Conservation (phyloP, 495 filamentous ascomycete genomes). For the Lasiosphaeriaceae sp. region DNA sequence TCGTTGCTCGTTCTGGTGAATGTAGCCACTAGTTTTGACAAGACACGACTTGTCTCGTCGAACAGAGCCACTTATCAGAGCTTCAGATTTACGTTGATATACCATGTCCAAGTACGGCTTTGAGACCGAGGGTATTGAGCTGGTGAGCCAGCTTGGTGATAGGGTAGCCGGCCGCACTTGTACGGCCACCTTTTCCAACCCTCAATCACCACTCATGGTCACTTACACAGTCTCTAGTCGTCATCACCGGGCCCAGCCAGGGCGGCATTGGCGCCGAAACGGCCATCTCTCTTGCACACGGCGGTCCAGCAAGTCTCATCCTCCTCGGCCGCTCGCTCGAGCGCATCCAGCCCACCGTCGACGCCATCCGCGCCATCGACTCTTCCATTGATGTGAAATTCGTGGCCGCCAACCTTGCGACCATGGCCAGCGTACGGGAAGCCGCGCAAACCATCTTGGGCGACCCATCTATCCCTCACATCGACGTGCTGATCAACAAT, state of each 20-base stretch:
- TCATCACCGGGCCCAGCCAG: conserved; percentile 49
- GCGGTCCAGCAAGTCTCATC: conserved; percentile 39
- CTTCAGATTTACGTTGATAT: not conserved
- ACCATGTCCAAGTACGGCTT: conserved; percentile 6
- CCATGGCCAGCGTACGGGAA: conserved; percentile 43
- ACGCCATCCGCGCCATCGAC: conserved; percentile 36
- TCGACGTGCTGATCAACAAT: conserved; percentile 69
- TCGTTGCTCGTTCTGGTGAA: too few relatives aligned
- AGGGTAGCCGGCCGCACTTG: conserved; percentile 36
- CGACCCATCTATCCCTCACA: conserved; percentile 43
- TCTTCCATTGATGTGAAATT: conserved; percentile 36
- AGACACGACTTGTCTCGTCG: too few relatives aligned
- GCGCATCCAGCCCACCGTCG: conserved; percentile 38
- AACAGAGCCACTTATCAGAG: too few relatives aligned
- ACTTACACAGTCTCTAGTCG: conserved; percentile 21
- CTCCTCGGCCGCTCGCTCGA: conserved; percentile 37
- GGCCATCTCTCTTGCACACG: conserved; percentile 40
- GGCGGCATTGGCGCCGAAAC: conserved; percentile 45
- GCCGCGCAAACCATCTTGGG: conserved; percentile 45
- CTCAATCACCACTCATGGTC: not conserved
- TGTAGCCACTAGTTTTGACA: too few relatives aligned
- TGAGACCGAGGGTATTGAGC: conserved; percentile 30
- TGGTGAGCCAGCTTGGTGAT: conserved; percentile 35
- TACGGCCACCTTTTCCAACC: conserved; percentile 19
- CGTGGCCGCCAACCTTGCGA: conserved; percentile 45